A percentile compares a stretch with the other conserved stretches of the same genome.
Evolutionary conservation across 148 eudicot species (phyloP).

Genomic region (Persicaria maculosa): DNA sequence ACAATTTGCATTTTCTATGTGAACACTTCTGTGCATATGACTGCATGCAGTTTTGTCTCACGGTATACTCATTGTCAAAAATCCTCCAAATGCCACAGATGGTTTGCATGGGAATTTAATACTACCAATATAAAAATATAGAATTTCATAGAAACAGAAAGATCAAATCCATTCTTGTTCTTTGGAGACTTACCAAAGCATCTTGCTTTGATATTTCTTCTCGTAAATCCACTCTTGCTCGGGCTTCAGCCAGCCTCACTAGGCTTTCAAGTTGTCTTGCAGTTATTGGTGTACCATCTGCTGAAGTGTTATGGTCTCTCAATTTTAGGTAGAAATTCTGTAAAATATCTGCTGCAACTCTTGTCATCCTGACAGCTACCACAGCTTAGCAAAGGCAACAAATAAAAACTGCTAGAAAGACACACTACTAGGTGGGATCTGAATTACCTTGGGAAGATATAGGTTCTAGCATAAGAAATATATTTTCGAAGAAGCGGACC

Average conservation of each 20-base stretch:
- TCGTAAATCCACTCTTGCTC: constrained; percentile 85
- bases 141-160: not conserved
- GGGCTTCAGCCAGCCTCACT: constrained; percentile 94
- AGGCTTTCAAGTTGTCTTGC: constrained; percentile 97
- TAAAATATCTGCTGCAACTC: constrained; percentile 81
- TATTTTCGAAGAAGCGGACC: constrained; percentile 84
- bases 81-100: not conserved
- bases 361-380: constrained; percentile 61
- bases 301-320: constrained; percentile 83
- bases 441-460: constrained; percentile 64
- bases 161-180: not conserved
- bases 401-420: not conserved
- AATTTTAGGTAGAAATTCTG: constrained; percentile 79
- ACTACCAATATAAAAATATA: not conserved
- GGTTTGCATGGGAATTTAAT: not conserved
- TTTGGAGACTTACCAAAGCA: constrained; percentile 62
- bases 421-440: not conserved
- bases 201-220: constrained; percentile 84
- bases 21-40: not conserved
- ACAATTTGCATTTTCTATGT: too few species aligned
- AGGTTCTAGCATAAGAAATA: constrained; percentile 85
- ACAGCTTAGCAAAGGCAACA: constrained; percentile 8
- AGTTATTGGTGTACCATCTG: constrained; percentile 97
- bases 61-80: not conserved
- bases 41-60: not conserved